Evolutionary conservation across 2,329 filamentous ascomycete genomes (phyloP), one percentile per base, ranked within the genome.

Genomic region (Venturia oleaginea): DNA sequence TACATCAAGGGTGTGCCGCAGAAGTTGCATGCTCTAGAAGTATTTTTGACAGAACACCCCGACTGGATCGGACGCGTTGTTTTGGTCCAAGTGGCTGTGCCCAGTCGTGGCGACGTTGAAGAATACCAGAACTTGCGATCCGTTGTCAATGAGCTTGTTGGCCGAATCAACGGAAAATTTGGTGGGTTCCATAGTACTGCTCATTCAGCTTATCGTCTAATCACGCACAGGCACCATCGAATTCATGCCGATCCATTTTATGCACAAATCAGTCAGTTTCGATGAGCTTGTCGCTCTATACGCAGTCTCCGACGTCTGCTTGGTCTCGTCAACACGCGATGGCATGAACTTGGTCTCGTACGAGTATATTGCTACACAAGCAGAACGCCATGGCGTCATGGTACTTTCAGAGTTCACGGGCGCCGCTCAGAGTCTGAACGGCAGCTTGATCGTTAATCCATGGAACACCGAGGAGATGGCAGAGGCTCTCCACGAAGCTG

Each of bases 1-100:
- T 97, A 99, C 78, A 97, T 97, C 85, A 97, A 97, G 79, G 94
- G 94, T 67, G 92, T 99, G 11, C 94, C 94, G 0, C 94, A 99
- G 77, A 99, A 99, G 76, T 81, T 99, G 11, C 94, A 97, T 72
- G 93, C 94, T 1, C 85, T 97, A 51, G 94, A 99, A 76, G 91
- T 97, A 4, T 97, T 99, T 80, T 81, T 99, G 38, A 96, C 92
- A 0, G 93, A 97, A 72, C 92, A 99, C 71, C 94, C 94, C 0
- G 93, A 97, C 75, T 97, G 92, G 92, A 93, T 97, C 67, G 94
- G 94, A 69, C 96, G 96, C 76, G 92, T 97, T 27, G 92, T 97
- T 3, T 83, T 99, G 19, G 91, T 97, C 0, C 94, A 97, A 76
- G 93, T 97, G 38, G 94, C 94, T 2, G 92, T 99, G 24, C 94